Evolutionary conservation across 2,329 filamentous ascomycete species (phyloP).

Genomic region (Aspergillus flavus): DNA sequence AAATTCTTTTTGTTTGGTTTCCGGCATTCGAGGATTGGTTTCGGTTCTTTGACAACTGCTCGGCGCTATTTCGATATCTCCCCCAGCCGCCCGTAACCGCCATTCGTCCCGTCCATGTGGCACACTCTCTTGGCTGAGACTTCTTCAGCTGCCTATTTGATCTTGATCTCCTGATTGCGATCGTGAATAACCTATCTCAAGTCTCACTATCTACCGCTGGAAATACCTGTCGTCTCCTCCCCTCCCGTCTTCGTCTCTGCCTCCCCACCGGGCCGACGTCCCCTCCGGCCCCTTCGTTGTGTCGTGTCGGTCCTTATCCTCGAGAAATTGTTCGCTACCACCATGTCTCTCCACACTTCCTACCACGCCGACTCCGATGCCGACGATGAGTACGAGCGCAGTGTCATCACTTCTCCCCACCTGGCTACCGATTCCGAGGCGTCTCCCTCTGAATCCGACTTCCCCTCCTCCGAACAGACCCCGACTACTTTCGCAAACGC

Average conservation of each 20-base stretch:
- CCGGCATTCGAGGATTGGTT: neutral
- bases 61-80: slow-evolving; percentile 10
- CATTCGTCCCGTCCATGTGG: slow-evolving; percentile 23
- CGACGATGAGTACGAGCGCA: slow-evolving; percentile 67
- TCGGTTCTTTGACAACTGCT: slow-evolving; percentile 1
- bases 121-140: slow-evolving; percentile 15
- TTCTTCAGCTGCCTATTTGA: slow-evolving; percentile 8
- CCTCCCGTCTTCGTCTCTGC: slow-evolving; percentile 5
- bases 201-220: neutral
- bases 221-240: neutral
- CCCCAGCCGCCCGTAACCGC: slow-evolving; percentile 15
- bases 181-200: slow-evolving; percentile 11
- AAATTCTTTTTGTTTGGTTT: neutral
- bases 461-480: slow-evolving; percentile 62
- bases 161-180: neutral
- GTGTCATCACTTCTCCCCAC: slow-evolving; percentile 59
- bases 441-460: slow-evolving; percentile 60
- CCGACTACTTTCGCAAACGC: slow-evolving; percentile 62
- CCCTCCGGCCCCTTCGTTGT: slow-evolving; percentile 10
- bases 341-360: slow-evolving; percentile 49
- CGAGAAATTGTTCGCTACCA: slow-evolving; percentile 30
- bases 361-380: slow-evolving; percentile 67
- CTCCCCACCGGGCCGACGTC: slow-evolving; percentile 1
- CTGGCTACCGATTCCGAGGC: slow-evolving; percentile 60
- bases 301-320: slow-evolving; percentile 15